These are phyloP conservation scores for Scenedesmus sp. DNA, from an alignment of 163 green algal species.

Conservation along the genomic window DNA sequence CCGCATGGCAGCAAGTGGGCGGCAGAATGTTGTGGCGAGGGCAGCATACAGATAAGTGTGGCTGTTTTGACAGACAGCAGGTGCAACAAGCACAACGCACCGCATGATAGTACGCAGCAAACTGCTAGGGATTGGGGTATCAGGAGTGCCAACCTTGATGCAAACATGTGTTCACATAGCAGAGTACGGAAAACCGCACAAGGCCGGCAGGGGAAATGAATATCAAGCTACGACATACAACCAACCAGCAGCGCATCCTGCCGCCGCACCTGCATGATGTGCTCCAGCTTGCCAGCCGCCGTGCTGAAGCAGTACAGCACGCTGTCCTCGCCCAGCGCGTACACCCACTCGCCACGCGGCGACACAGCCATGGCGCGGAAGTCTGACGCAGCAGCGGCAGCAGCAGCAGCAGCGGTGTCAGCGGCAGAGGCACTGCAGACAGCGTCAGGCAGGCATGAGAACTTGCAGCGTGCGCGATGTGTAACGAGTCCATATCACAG, in stretches of 20 bases:
- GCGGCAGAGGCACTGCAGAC: too few relatives aligned
- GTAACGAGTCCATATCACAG: too few relatives aligned
- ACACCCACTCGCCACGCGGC: constrained; percentile 91
- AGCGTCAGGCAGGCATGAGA: background rate
- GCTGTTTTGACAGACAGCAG: too few relatives aligned
- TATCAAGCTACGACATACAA: too few relatives aligned
- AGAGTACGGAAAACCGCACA: too few relatives aligned
- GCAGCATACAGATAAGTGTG: too few relatives aligned
- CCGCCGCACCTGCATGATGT: constrained; percentile 86
- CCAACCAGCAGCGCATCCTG: background rate
- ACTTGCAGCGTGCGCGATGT: too few relatives aligned
- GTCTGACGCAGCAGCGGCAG: constrained; percentile 59
- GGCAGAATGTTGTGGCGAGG: background rate
- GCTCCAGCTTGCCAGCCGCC: constrained; percentile 86
- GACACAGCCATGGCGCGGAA: constrained; percentile 86
- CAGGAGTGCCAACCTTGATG: background rate
- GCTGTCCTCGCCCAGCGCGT: constrained; percentile 91
- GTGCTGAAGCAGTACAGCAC: constrained; percentile 92
- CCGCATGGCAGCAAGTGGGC: background rate
- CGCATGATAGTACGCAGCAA: background rate
- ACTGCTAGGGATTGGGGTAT: background rate
- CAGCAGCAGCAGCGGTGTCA: background rate
- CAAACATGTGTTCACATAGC: background rate
- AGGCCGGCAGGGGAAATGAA: background rate
- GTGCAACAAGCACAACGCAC: background rate